These are phyloP conservation scores for Coriolopsis trogii DNA, from an alignment of 1,284 basidiomycete species.

Conservation along the genomic window DNA sequence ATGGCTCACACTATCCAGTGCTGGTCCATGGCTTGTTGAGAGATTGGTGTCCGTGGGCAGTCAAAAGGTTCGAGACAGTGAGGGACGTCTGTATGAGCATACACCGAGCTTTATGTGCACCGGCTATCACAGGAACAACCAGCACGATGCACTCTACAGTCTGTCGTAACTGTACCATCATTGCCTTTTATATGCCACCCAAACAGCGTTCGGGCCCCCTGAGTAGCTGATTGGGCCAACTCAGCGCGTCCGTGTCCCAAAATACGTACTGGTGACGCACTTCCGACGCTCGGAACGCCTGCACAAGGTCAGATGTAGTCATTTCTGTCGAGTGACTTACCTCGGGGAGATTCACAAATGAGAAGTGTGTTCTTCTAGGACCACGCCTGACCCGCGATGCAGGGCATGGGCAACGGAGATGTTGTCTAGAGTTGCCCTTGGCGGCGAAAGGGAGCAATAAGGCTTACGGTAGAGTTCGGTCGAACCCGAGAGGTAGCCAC, in stretches of 20 bases:
- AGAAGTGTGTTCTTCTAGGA: not conserved
- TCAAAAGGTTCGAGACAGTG: not conserved
- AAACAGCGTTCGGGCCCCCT: not conserved
- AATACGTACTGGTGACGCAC: conserved; percentile 13
- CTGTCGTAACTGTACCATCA: too few species aligned
- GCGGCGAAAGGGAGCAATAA: not conserved
- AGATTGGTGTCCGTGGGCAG: too few species aligned
- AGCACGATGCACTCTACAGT: not conserved
- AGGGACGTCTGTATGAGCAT: not conserved
- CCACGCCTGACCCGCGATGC: not conserved
- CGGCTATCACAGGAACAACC: too few species aligned
- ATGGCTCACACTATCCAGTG: conserved; percentile 12
- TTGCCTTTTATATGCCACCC: too few species aligned
- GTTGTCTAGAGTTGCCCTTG: not conserved
- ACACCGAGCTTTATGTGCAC: too few species aligned
- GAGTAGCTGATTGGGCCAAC: not conserved
- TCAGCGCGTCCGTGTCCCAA: not conserved
- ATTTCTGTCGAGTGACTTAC: not conserved
- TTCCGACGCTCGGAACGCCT: not conserved
- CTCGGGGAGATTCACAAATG: not conserved
- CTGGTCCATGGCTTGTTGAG: conserved; percentile 2
- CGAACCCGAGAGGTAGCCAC: too few species aligned
- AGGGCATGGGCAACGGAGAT: not conserved
- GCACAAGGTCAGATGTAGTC: not conserved
- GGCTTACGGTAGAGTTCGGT: too few species aligned